Evolutionary conservation across 352 stramenopile species (phyloP), one percentile per base, ranked within the genome.

Genomic region (Phytophthora sp.): DNA sequence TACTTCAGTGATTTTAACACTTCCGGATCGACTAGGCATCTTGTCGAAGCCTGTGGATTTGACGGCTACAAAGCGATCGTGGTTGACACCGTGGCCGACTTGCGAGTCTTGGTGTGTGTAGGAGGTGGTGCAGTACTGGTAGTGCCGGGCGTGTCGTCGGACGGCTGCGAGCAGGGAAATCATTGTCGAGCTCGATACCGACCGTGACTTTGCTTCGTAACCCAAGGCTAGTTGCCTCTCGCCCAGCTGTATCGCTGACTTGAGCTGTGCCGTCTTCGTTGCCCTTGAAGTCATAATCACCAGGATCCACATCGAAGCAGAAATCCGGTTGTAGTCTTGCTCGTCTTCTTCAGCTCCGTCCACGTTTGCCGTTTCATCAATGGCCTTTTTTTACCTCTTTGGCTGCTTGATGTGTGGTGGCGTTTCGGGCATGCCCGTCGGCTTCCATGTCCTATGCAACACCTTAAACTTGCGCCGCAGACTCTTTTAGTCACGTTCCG

Each of bases 391-490:
- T 3, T 13, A 3, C 2, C 12, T 0, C 27, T 56, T 56, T 9
- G 12, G 30, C 18, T 21, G 18, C n/a, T 55, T 24, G 18, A 36
- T 9, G 29, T 38, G n/a, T 26, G 44, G 44, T n/a, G 44, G 24
- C 44, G 38, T 52, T 13, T 55, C 27, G 23, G 47, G 9, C 4
- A 38, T 21, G 24, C 29, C 46, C 29, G 46, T 55, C 29, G 27
- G n/a, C 29, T 55, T 55, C 8, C 46, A 8, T 15, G 29, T 12
- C 8, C 27, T 55, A 13, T 55, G 29, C 16, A 55, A 29, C 1
- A 38, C 15, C 18, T 55, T 55, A n/a, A 55, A 55, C n/a, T 55
- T 55, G 4, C 15, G 29, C 3, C 30, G 46, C 7, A 55, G 18
- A 29, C 46, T 55, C 16, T 41, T 29, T 7, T 20, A 38, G 46